Conservation (phyloP, 164 flowering plant genomes). For the Cinnamomum micranthum region DNA sequence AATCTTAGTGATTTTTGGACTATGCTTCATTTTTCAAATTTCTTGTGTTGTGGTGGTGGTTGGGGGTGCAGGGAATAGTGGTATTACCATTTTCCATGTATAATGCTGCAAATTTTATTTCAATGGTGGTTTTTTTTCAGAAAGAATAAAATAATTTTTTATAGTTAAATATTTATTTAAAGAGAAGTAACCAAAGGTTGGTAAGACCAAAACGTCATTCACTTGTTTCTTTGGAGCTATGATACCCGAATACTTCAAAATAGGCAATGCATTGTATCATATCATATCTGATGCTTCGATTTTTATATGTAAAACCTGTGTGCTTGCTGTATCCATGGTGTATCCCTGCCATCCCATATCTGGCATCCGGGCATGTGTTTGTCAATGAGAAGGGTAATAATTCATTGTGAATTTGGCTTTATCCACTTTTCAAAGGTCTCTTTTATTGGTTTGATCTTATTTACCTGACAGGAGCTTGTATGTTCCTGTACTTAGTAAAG, state of each 20-base stretch:
- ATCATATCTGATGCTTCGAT: no score
- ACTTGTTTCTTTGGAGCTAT: background rate
- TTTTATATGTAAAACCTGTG: no score
- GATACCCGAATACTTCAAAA: no score
- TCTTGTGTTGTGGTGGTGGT: no score
- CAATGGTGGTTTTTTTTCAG: background rate
- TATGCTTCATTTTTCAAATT: background rate
- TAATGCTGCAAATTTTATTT: background rate
- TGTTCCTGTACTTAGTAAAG: background rate
- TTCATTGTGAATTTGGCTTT: background rate
- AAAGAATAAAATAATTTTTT: no score
- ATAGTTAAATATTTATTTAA: background rate
- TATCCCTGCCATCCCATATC: no score
- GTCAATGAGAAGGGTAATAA: slow-evolving; percentile 84
- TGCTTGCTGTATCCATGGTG: no score
- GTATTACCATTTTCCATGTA: background rate
- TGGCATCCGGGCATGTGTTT: slow-evolving; percentile 85
- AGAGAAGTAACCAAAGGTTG: background rate
- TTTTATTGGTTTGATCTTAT: background rate
- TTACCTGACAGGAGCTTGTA: background rate
- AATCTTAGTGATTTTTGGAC: background rate
- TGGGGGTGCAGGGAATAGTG: no score
- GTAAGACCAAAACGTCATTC: background rate
- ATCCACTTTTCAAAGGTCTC: no score
- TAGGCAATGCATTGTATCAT: no score